Evolutionary conservation across 768 basidiomycete genomes (phyloP), one percentile per base, ranked within the genome.

Genomic region (Trametes cinnabarina): DNA sequence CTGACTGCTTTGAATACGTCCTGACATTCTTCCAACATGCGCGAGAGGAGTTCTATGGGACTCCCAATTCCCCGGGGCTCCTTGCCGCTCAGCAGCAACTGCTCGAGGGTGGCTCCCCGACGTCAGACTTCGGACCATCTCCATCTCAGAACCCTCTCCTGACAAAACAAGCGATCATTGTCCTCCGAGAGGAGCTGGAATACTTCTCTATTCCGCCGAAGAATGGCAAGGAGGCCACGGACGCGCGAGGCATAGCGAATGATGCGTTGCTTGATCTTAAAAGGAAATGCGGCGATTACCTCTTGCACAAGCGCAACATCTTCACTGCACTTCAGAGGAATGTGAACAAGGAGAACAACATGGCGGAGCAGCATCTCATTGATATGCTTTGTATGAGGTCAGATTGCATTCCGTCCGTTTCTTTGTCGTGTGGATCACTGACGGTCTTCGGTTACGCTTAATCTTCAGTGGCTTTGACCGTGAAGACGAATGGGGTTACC

Each of bases 361-460:
- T 97, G 52, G 97, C 97, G 17, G 97, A 99, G 74, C 96, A 98
- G 75, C 97, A 99, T 76, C 77, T 99, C 66, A 99, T 99, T 74
- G 97, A 98, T 75, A 99, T 99, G 97, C 80, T 99, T 61, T 98
- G 96, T 77, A 97, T 98, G 93, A 97, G 94, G 96, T 96, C 70
- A 52, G 79, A 69, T 43, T 41, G 75, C 40, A n/a, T 41, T 51
- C 54, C 46, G n/a, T n/a, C n/a, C 30, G 26, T 34, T 44, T 23
- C 40, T 46, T n/a, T 14, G 17, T 20, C 7, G 3, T 28, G 28
- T 20, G 20, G 28, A 44, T 40, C 47, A 44, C 2, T 32, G 32
- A 47, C 51, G 37, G 44, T 30, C 51, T 26, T 19, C 15, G n/a
- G n/a, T n/a, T n/a, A n/a, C n/a, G n/a, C n/a, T n/a, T n/a, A n/a